Evolutionary conservation across 2,329 filamentous ascomycete species (phyloP), one percentile per base, ranked within the genome.

Genomic region (Fusarium odoratissimum): DNA sequence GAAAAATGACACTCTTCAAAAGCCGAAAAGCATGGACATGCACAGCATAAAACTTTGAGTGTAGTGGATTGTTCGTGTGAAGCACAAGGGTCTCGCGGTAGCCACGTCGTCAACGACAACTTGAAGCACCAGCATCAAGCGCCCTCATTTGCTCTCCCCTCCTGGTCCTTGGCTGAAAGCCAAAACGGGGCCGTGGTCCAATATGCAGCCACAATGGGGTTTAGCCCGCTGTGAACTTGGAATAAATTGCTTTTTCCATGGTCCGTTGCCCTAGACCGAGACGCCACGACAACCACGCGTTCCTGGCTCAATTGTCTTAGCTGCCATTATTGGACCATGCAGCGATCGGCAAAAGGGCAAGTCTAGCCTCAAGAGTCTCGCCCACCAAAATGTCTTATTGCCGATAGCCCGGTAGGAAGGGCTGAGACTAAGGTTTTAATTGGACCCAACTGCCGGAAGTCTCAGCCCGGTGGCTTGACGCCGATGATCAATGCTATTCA

Each of bases 61-160:
- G 35, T 33, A 55, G 30, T 61, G 23, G 25, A 56, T 16, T 72
- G 31, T n/a, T 23, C 14, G 1, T 46, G 23, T 46, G 33, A 28
- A 23, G 33, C 35, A 23, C 48, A 62, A 23, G 37, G 35, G 28
- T 44, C 25, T 37, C 31, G 17, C 19, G 14, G 8, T 41, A 72
- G 69, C 69, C 65, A 72, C 69, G 42, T 73, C 65, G 69, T 73
- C 69, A 73, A 48, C 37, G 56, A 62, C 46, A 31, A 23, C 16
- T 30, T 19, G 3, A 16, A 40, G 37, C 44, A 25, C 7, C 13
- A n/a, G 25, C 17, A 33, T 9, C 63, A 37, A 46, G 13, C 12
- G 28, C 9, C 44, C 23, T 48, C 17, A 42, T 45, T 52, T 68
- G 65, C 28, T 35, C 31, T 51, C 8, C 55, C 42, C 30, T 12